These are phyloP conservation scores for Linaria vulgaris DNA, from an alignment of 257 asterid species.

Conservation along the genomic window DNA sequence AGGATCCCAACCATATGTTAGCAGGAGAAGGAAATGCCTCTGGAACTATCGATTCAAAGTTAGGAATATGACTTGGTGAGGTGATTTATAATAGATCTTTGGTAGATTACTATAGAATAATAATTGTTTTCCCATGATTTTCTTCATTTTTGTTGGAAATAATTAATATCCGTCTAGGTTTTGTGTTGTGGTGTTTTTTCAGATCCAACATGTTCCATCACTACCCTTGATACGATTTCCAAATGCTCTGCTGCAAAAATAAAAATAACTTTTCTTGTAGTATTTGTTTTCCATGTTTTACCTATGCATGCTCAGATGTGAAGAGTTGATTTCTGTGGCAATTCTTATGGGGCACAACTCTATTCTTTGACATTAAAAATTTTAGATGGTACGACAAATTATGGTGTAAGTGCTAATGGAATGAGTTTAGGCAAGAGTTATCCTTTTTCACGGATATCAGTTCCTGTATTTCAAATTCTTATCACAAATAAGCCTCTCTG, in stretches of 20 bases:
- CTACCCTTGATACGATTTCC: not conserved
- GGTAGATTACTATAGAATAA: conserved; percentile 4
- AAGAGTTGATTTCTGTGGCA: not conserved
- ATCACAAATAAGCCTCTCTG: no score
- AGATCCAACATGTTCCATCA: no score
- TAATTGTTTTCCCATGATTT: not conserved
- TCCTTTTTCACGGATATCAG: no score
- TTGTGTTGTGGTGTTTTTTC: not conserved
- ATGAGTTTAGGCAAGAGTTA: no score
- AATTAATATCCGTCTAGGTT: not conserved
- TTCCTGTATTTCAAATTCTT: no score
- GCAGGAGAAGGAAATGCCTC: conserved; percentile 83
- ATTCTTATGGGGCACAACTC: not conserved
- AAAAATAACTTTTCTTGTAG: not conserved
- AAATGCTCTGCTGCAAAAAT: not conserved
- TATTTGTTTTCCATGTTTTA: not conserved
- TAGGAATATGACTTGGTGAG: conserved; percentile 39
- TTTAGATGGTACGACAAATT: no score
- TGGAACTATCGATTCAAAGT: conserved; percentile 71
- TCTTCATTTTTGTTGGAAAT: conserved; percentile 8
- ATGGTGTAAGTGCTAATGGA: no score
- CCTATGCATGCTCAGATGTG: not conserved
- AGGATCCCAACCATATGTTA: conserved; percentile 80
- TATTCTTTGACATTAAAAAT: not conserved
- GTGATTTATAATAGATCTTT: conserved; percentile 10